Conservation (phyloP, 768 basidiomycete species). For the Tephrocybe sp. region DNA sequence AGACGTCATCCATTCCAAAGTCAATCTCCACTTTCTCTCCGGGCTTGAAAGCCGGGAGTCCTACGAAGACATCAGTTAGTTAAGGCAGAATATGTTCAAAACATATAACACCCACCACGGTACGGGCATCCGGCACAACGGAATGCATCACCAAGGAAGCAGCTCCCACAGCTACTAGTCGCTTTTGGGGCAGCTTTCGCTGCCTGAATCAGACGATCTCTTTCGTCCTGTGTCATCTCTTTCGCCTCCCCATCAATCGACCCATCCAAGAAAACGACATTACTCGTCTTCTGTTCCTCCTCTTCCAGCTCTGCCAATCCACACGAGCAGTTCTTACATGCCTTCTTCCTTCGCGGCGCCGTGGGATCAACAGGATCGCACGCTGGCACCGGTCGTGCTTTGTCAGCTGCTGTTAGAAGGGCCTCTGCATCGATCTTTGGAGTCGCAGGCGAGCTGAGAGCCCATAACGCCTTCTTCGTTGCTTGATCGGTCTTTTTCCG, state of each 20-base stretch:
- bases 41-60: conserved; percentile 96
- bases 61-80: conserved; percentile 37
- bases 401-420: conserved; percentile 82
- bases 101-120: conserved; percentile 64
- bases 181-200: conserved; percentile 78
- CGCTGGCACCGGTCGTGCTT: conserved; percentile 69
- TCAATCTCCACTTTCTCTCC: conserved; percentile 96
- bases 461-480: conserved; percentile 88
- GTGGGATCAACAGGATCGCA: conserved; percentile 62
- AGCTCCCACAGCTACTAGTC: conserved; percentile 96
- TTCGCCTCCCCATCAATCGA: conserved; percentile 54
- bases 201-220: conserved; percentile 60
- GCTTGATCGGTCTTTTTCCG: conserved; percentile 58
- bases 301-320: conserved; percentile 94
- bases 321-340: conserved; percentile 96
- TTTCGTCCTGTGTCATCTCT: conserved; percentile 58
- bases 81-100: conserved; percentile 1
- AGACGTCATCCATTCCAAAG: conserved; percentile 88
- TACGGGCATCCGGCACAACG: conserved; percentile 96
- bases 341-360: conserved; percentile 74
- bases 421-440: conserved; percentile 79
- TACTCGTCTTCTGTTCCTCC: conserved; percentile 62
- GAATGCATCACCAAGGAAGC: conserved; percentile 98
- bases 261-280: conserved; percentile 70
- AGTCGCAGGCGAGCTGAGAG: conserved; percentile 66